These are phyloP conservation scores for Venturia asperata DNA, from an alignment of 2,329 filamentous ascomycete genomes.

Conservation along the genomic window DNA sequence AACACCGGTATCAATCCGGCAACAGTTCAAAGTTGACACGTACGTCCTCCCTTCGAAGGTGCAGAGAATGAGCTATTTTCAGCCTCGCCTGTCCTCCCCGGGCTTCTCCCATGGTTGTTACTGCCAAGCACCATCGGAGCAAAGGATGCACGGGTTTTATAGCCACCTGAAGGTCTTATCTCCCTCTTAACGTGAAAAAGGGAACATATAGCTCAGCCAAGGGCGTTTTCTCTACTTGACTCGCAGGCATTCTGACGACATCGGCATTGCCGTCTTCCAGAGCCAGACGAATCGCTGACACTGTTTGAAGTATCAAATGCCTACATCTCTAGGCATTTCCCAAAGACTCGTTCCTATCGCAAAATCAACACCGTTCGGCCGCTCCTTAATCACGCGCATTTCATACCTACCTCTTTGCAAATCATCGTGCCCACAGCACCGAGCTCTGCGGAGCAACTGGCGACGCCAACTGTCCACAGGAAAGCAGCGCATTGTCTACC, in stretches of 20 bases:
- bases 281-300: neutral
- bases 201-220: neutral
- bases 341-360: neutral
- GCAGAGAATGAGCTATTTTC: neutral
- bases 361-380: neutral
- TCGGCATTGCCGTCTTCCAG: neutral
- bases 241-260: neutral
- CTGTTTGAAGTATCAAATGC: neutral
- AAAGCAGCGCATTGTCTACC: constrained; percentile 5
- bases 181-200: neutral
- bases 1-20: no score
- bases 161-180: no score
- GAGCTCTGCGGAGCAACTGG: constrained; percentile 4
- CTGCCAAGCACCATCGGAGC: neutral
- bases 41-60: no score
- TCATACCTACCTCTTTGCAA: neutral
- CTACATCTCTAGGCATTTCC: neutral
- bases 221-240: neutral
- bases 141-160: no score
- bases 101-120: no score
- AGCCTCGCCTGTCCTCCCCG: neutral
- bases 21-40: no score
- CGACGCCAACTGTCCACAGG: neutral
- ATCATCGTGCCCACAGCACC: neutral
- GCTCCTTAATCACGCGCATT: neutral